Evolutionary conservation across 768 basidiomycete genomes (phyloP), one percentile per base, ranked within the genome.

Genomic region (Filobasidium wieringae): DNA sequence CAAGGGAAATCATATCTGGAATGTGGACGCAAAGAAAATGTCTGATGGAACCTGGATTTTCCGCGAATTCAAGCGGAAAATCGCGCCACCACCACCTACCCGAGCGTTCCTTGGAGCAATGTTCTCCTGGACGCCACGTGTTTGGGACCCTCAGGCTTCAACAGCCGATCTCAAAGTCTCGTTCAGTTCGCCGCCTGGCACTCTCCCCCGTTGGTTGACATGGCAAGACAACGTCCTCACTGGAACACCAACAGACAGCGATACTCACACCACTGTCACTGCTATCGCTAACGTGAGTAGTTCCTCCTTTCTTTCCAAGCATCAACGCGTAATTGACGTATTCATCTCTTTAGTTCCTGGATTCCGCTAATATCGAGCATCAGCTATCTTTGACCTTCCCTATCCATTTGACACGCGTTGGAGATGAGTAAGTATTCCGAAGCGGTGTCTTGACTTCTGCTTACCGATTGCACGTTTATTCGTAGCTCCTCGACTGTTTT

Each of bases 1-100:
- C 54, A 95, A 95, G 77, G 93, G 93, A 47, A 99, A 99, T 75
- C 93, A 97, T 68, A 95, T 96, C 64, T 99, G 93, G 93, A 92
- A 90, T 68, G 86, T 97, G 51, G 89, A 96, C 67, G 93, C 90
- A n/a, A 88, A 82, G 76, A 92, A 88, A 73, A 69, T 72, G 41
- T 68, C 72, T 1, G 60, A 66, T 3, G 81, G 84, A 39, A 77
- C 80, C 62, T 96, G 90, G 90, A 79, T 82, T 53, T 95, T 93
- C 76, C 80, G 88, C 51, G 84, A 87, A 12, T 95, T 93, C 76
- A 78, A 85, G 66, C 84, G 91, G 55, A 86, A 85, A 73, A 82
- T 97, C 55, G 86, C 89, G 32, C 90, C 89, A 27, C 78, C 79
- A 9, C 87, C 91, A 14, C 84, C 88, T 14, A 76, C 80, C 39